Evolutionary conservation across 805 yeast genomes (phyloP), one percentile per base, ranked within the genome.

Genomic region (Groenewaldozyma salmanticensis): DNA sequence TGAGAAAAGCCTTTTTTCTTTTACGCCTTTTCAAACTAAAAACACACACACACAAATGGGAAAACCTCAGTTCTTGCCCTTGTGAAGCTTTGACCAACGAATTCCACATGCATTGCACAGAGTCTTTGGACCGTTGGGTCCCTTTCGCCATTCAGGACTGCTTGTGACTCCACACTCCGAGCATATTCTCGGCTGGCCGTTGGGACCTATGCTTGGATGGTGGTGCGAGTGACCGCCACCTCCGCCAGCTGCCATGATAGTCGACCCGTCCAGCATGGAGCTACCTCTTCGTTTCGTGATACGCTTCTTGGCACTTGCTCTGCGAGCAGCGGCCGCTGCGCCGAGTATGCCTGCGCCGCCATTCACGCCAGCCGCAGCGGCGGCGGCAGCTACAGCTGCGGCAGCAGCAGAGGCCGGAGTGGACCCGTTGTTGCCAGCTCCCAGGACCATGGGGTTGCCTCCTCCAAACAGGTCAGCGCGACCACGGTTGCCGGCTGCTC

Each of bases 71-170:
- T 13, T 13, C 22, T 20, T 35, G 20, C 2, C 21, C 21, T 4
- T 3, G 16, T 4, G 29, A 7, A 11, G 33, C 16, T 38, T 38
- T 6, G 69, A 66, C 58, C 64, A 65, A n/a, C 69, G 54, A 39
- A 88, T 64, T 0, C 96, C 96, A 63, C 96, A 88, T 0, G 96
- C 96, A 59, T 87, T 87, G 61, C 96, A 87, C 44, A 87, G 66
- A 0, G 90, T 81, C 52, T 85, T 71, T 3, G 79, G 75, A 0
- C 95, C 94, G 43, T 74, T 72, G 1, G 95, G 95, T 0, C 96
- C 96, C 46, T 81, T 68, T 55, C 96, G 70, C 96, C 96, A 87
- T 59, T 88, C 96, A 0, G 96, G 96, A 0, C 95, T 83, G 36
- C 75, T 76, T 21, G 67, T 67, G 2, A 79, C 74, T 0, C 79